Evolutionary conservation across 1,284 basidiomycete genomes (phyloP), one percentile per base, ranked within the genome.

Genomic region (Apiotrichum domesticum): DNA sequence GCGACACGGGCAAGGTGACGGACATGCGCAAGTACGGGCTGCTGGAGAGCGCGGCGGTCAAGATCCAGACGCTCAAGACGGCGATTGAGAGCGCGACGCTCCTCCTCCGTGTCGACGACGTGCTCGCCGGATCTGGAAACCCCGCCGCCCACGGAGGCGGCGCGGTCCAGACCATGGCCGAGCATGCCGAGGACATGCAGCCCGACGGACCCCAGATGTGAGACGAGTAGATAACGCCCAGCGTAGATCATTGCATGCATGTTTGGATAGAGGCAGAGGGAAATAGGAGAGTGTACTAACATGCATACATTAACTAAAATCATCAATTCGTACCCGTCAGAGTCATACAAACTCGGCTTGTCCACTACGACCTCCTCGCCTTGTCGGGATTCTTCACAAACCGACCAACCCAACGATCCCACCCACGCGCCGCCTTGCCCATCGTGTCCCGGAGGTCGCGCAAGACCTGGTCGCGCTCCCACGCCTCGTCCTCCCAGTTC

Each of bases 41-140:
- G 56, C 91, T 93, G 65, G 96, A 98, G 79, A 90, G 87, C 42
- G 92, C 94, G 2, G 93, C 90, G 61, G 94, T 99, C 69, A 98
- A 98, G 87, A 88, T 96, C 51, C 95, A 98, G 81, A 98, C 87
- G 15, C 80, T 97, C 71, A 98, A 98, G 83, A 98, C 95, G 9
- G 94, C 95, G 14, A 88, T 98, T 65, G 93, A 98, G 85, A 89
- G 87, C 43, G 88, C 95, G 0, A 89, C 91, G 13, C 85, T 98
- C 78, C 79, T 97, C 10, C 82, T 98, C 13, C 86, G 94, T 40
- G 93, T 98, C 3, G 95, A 98, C 72, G 93, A 98, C 70, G 90
- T 96, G 54, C 91, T 95, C 10, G 92, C 91, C 14, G 82, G 85
- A 35, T 81, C 71, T 60, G 69, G 71, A 32, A 71, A 70, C 55